Conservation (phyloP, 768 basidiomycete genomes). For the Saitozyma sp. region DNA sequence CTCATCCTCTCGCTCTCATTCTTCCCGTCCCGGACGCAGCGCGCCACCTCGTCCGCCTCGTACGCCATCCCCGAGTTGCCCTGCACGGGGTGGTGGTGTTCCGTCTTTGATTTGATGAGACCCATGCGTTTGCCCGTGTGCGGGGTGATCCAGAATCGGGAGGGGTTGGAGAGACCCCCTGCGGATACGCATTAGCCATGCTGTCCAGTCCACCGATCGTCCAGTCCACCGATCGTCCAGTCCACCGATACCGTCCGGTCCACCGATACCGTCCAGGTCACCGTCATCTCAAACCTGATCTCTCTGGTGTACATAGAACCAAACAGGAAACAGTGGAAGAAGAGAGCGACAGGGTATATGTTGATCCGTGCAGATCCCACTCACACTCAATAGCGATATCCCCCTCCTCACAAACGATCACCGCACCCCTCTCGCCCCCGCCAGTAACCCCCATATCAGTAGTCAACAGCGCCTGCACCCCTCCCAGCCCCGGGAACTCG, state of each 20-base stretch:
- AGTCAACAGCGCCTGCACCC: conserved; percentile 57
- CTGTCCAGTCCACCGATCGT: not conserved
- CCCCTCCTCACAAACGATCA: conserved; percentile 76
- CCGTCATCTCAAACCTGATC: no score
- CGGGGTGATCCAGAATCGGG: conserved; percentile 35
- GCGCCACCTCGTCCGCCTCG: conserved; percentile 83
- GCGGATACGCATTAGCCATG: not conserved
- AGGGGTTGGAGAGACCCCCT: conserved; percentile 34
- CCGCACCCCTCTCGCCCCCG: conserved; percentile 31
- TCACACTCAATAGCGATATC: conserved; percentile 61
- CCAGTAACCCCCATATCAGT: conserved; percentile 31
- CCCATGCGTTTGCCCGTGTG: conserved; percentile 38
- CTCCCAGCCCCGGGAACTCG: conserved; percentile 61
- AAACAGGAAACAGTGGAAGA: not conserved
- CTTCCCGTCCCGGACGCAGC: conserved; percentile 72
- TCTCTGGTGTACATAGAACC: not conserved
- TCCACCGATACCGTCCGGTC: not conserved
- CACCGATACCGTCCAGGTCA: no score
- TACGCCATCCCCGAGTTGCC: conserved; percentile 73
- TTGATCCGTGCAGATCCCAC: conserved; percentile 7
- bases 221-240: not conserved
- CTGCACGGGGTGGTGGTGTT: conserved; percentile 54
- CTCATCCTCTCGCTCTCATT: conserved; percentile 72
- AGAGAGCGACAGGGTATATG: not conserved
- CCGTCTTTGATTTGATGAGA: conserved; percentile 62